Base-by-base conservation (phyloP, 116 monocot species). In the Dioscorea cayenensis region DNA sequence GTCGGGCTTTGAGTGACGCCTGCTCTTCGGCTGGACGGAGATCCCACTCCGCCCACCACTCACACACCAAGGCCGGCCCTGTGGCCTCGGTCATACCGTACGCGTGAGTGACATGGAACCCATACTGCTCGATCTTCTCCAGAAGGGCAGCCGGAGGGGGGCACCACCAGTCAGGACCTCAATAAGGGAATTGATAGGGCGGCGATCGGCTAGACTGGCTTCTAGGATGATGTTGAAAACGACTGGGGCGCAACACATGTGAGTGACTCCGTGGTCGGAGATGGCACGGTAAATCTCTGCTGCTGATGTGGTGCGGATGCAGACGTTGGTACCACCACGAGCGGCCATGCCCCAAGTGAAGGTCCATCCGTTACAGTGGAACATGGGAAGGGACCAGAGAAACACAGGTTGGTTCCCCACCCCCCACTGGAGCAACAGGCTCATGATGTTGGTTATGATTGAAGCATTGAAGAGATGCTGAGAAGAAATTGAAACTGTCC, bases 21-120 rank as follows among this genome's bases (percentile, higher is more conserved):
- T 78, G 75, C 65, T 78, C 81, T 12, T 62, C 23, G 18, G 78
- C 75, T 1, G 81, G 75, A 21, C 78, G 61, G 38, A 58, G 48
- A 72, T 85, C 67, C 85, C 85, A 85, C 75, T 72, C 68, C 25
- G 63, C 66, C 69, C 68, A 66, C 81, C 85, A 85, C 51, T 63
- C 82, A 60, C 78, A 81, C 17, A 66, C 73, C 35, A 78, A 12
- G 60, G 65, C 63, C 17, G 64, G 32, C 36, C 43, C 85, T 1
- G 67, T 68, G 8, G 85, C 75, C 63, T 82, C 71, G 36, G 71
- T 77, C 23, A 77, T 37, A 5, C 77, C 72, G 58, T 72, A 72
- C 14, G 51, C 71, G 71, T 71, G 71, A 8, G 51, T 71, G 12
- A 77, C 65, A 0, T 13, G 6, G 35, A 77, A 77, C 7, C 77